Conservation (phyloP, 176 grass and related monocot genomes). For the Triticum turgidum region DNA sequence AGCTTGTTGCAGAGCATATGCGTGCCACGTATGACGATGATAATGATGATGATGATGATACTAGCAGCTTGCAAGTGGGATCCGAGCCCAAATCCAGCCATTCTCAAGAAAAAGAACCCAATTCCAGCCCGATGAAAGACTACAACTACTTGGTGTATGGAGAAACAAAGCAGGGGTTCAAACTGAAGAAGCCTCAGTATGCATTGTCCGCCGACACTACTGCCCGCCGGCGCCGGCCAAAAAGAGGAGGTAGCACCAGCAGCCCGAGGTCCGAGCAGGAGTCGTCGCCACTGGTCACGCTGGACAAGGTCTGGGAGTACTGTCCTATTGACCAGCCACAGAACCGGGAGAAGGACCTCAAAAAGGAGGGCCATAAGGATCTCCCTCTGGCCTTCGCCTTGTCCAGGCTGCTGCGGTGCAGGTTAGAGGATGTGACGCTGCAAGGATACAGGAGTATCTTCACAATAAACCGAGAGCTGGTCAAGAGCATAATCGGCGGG, state of each 20-base stretch:
- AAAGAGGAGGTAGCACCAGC: background rate
- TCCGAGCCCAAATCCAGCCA: too few relatives aligned
- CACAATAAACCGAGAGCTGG: background rate
- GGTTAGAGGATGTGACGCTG: background rate
- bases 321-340: background rate
- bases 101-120: too few relatives aligned
- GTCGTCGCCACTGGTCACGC: background rate
- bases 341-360: background rate
- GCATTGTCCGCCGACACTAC: background rate
- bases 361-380: background rate
- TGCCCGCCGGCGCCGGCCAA: background rate
- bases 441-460: background rate
- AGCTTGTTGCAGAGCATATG: conserved; percentile 1
- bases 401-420: conserved; percentile 6
- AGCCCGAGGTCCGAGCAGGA: background rate
- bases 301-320: conserved; percentile 12
- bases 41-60: too few relatives aligned
- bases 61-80: too few relatives aligned
- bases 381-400: background rate
- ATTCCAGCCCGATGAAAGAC: background rate
- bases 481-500: background rate
- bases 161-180: background rate
- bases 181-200: conserved; percentile 7
- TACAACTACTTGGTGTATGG: conserved; percentile 30
- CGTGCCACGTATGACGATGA: background rate